Conservation (phyloP, 2,329 filamentous ascomycete genomes). For the Camptophora hylomeconis region DNA sequence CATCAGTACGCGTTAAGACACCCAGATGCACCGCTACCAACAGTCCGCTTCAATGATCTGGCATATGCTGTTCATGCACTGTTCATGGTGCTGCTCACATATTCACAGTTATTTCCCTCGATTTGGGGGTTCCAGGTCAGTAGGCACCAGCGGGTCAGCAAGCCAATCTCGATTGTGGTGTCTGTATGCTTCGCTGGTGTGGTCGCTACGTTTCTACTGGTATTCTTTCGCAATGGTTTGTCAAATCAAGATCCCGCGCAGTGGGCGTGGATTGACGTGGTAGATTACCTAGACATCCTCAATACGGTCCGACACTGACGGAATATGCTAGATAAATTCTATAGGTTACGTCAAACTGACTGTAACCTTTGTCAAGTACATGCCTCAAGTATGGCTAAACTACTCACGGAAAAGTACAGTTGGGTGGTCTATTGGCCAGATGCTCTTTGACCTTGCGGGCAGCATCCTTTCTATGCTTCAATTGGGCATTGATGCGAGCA, state of each 20-base stretch:
- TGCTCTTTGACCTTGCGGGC: constrained; percentile 71
- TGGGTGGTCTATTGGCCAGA: constrained; percentile 78
- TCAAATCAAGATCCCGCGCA: constrained; percentile 32
- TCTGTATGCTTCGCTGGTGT: constrained; percentile 48
- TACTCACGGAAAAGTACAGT: constrained; percentile 70
- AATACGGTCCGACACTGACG: constrained; percentile 29
- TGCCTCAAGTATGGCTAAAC: constrained; percentile 74
- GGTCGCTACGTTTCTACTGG: constrained; percentile 25
- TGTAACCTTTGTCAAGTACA: constrained; percentile 83
- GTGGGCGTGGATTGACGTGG: constrained; percentile 55
- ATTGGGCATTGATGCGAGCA: constrained; percentile 68
- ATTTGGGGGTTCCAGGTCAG: constrained; percentile 65
- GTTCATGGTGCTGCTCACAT: constrained; percentile 56
- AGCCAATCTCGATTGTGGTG: constrained; percentile 55
- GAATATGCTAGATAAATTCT: constrained; percentile 42
- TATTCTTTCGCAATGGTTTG: constrained; percentile 28
- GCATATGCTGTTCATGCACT: constrained; percentile 75
- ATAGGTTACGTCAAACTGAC: constrained; percentile 81
- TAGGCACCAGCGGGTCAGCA: constrained; percentile 39
- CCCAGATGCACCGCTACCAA: constrained; percentile 58
- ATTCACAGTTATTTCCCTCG: constrained; percentile 58
- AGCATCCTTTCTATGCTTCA: constrained; percentile 72
- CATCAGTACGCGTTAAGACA: constrained; percentile 74
- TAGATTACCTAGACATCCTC: constrained; percentile 22
- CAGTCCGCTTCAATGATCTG: constrained; percentile 81